Percentiles rank a stretch among this genome's conserved stretches.
phyloP scores from a whole-genome alignment of 2,329 filamentous ascomycete genomes.

The Nectriaceae sp. region DNA sequence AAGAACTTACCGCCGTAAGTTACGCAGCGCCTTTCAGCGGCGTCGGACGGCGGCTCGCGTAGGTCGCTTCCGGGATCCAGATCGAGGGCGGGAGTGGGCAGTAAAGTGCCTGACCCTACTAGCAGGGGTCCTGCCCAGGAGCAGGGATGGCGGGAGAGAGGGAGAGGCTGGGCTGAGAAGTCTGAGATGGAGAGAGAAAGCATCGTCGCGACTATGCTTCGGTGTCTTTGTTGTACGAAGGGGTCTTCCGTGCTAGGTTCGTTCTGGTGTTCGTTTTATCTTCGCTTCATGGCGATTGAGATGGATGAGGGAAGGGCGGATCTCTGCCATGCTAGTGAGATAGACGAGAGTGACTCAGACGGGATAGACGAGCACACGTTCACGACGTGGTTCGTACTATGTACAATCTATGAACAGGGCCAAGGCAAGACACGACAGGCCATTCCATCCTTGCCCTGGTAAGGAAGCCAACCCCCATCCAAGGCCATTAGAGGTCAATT shows the following conservation, averaged over 20 bases:
- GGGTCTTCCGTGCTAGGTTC: too few relatives aligned
- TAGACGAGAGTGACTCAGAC: slow-evolving; percentile 26
- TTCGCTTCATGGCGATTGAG: too few relatives aligned
- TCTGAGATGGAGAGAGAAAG: neutral
- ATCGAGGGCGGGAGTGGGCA: slow-evolving; percentile 6
- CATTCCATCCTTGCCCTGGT: neutral
- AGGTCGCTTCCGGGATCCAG: slow-evolving; percentile 19
- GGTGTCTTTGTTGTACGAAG: too few relatives aligned
- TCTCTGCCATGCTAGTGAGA: slow-evolving; percentile 24
- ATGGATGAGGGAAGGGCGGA: too few relatives aligned
- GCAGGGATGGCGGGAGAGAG: neutral
- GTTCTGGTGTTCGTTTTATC: too few relatives aligned
- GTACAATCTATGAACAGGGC: neutral
- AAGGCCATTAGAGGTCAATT: slow-evolving; percentile 9
- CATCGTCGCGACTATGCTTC: neutral
- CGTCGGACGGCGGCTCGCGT: slow-evolving; percentile 5
- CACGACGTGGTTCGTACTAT: neutral
- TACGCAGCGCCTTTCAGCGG: neutral
- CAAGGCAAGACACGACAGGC: neutral
- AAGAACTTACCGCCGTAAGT: neutral
- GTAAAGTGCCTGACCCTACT: neutral
- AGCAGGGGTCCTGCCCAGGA: neutral
- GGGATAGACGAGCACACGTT: neutral
- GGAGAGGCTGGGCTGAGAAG: neutral
- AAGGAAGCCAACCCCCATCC: neutral